These are phyloP conservation scores for Pseudodiploospora longispora DNA, from an alignment of 2,329 filamentous ascomycete genomes.

Conservation along the genomic window DNA sequence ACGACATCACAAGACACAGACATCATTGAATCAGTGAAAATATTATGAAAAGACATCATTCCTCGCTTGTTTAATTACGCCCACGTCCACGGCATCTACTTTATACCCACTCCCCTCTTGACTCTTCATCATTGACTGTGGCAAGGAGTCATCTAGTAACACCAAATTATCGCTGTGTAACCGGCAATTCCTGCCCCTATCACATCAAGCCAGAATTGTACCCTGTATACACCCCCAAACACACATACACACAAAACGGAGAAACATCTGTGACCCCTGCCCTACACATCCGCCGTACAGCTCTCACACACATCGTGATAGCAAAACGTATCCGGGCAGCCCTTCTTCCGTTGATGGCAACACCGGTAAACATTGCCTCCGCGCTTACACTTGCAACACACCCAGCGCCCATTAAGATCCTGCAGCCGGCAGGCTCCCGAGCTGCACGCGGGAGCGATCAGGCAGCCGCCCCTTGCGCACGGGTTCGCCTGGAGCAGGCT, in stretches of 20 bases:
- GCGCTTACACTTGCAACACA: conserved; percentile 40
- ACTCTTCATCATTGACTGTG: no score
- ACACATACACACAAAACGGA: conserved; percentile 9
- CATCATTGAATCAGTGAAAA: no score
- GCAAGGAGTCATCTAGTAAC: no score
- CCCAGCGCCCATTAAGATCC: conserved; percentile 40
- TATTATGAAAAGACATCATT: no score
- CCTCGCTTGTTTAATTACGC: no score
- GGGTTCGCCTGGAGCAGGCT: conserved; percentile 31
- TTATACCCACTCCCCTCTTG: no score
- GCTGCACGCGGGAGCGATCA: conserved; percentile 36
- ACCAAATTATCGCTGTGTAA: no score
- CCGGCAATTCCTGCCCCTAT: no score
- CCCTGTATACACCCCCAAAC: neutral
- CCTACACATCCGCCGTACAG: conserved; percentile 28
- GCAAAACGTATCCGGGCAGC: conserved; percentile 42
- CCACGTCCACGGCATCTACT: no score
- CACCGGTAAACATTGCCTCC: conserved; percentile 37
- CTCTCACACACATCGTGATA: conserved; percentile 41
- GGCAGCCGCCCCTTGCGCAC: conserved; percentile 37
- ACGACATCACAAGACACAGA: no score
- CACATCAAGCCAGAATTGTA: no score
- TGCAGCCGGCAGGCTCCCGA: conserved; percentile 40
- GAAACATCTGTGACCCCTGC: neutral
- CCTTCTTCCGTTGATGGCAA: conserved; percentile 38